Evolutionary conservation across 139 green algal genomes (phyloP).

Genomic region (Micromonas commoda): DNA sequence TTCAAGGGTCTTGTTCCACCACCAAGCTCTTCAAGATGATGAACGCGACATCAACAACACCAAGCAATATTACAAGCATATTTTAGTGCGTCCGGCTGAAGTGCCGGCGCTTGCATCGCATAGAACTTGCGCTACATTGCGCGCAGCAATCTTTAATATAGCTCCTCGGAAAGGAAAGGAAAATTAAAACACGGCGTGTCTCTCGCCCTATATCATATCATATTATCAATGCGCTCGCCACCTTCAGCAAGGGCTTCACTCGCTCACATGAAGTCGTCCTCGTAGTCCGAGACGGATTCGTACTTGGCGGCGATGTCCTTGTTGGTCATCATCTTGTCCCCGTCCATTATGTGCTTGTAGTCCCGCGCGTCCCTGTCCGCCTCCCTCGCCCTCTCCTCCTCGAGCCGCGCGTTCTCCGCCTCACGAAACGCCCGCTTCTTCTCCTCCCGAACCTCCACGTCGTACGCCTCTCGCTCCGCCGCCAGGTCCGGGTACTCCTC

Average conservation of each 20-base stretch:
- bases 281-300: constrained; percentile 63
- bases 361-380: constrained; percentile 60
- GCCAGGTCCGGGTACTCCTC: constrained; percentile 74
- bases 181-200: no score
- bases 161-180: no score
- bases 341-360: constrained; percentile 73
- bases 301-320: constrained; percentile 74
- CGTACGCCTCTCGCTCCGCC: constrained; percentile 55
- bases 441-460: constrained; percentile 25
- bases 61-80: no score
- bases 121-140: no score
- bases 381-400: constrained; percentile 59
- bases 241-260: no score
- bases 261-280: constrained; percentile 95
- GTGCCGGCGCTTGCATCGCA: no score
- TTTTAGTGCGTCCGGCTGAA: no score
- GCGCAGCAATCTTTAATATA: no score
- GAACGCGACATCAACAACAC: no score
- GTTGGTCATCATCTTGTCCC: constrained; percentile 76
- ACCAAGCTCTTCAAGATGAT: not conserved
- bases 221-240: no score
- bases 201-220: no score
- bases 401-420: constrained; percentile 30
- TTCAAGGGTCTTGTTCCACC: no score
- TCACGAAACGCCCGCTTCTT: constrained; percentile 11